Base-by-base conservation (phyloP, 2,329 filamentous ascomycete genomes). In the Sclerotinia sclerotiorum region DNA sequence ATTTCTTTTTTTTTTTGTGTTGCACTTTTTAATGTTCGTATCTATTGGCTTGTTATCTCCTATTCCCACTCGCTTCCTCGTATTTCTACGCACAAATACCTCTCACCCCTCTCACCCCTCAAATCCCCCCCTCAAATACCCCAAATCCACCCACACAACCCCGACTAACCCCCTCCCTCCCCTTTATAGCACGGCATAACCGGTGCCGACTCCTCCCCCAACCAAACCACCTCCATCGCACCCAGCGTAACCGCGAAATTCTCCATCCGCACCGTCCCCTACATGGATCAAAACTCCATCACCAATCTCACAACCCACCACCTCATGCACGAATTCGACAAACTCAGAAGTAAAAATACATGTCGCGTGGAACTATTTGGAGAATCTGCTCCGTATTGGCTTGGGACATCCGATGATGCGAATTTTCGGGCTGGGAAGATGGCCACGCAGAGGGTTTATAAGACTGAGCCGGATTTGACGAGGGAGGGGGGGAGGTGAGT, bases 401-500 rank as follows among this genome's bases (percentile, higher is more conserved):
- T 51, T 7, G 48, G 39, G 4, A 19, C 27, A 2, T 15, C 35
- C 17, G 21, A 62, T 8, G 54, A 67, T 44, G 11, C 24, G 8
- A 67, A 67, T 49, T 67, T 48, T 6, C 27, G 6, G 8, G 65
- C 65, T 27, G 65, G 52, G 2, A 48, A 32, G 35, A 32, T 21
- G 19, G 65, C 65, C 6, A 63, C 55, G 46, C 39, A 67, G 46
- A 62, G 29, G 27, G 65, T 67, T 52, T 67, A 58, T 19, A 24
- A 29, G 1, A 51, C 32, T 1, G 55, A 52, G n/a, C 57, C 56
- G 11, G 65, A 67, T 67, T 62, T 62, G 27, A 67, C 56, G 15
- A 46, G 65, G 3, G 65, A 67, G 39, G 65, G 65, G 7, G 65
- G 65, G 51, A 63, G 61, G 61, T 63, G 19, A 27, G 61, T 63